Evolutionary conservation across 1,139 yeast species (phyloP), one percentile per base, ranked within the genome.

Genomic region (Candida sp.): DNA sequence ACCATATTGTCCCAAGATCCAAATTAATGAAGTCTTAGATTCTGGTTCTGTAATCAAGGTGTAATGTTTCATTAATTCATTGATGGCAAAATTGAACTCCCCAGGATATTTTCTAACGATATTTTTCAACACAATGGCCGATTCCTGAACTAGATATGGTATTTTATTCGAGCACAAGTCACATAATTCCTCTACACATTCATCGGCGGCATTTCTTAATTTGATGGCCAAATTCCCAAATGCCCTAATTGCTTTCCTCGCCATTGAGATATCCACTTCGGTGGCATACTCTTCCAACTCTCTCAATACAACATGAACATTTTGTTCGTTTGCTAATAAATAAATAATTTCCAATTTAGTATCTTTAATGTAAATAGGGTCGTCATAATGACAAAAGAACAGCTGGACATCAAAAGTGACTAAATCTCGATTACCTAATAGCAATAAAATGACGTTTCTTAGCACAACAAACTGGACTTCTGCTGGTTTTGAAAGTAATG

Each of bases 211-310:
- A 41, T 68, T 78, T 7, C 61, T 58, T 22, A 89, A 66, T 55
- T 88, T 89, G 29, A 90, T 82, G 0, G 97, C 96, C 33, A 93
- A 68, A 54, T 89, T 87, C 2, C 97, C 97, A 51, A 93, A 83
- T 0, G 97, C 96, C 45, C 96, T 69, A 3, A 91, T 84, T 0
- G 97, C 89, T 55, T 89, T 88, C 43, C 95, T 70, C 1, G 95
- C 88, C 82, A 88, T 87, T 44, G 87, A 85, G 7, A 84, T 79
- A 59, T 89, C 96, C 29, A 88, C 84, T 53, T 88, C 96, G 0
- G 91, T 79, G 4, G 96, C 95, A 60, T 90, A 89, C 55, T 87
- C 96, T 51, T 84, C 87, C 38, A 91, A 65, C 57, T 91, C 98
- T 22, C 81, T 69, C 39, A 90, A 65, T 1, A 91, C 93, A 22